A percentile compares a stretch with the other conserved stretches of the same genome.
Conservation (phyloP, 2,329 filamentous ascomycete species). For the Dactylellina parvicollis region DNA sequence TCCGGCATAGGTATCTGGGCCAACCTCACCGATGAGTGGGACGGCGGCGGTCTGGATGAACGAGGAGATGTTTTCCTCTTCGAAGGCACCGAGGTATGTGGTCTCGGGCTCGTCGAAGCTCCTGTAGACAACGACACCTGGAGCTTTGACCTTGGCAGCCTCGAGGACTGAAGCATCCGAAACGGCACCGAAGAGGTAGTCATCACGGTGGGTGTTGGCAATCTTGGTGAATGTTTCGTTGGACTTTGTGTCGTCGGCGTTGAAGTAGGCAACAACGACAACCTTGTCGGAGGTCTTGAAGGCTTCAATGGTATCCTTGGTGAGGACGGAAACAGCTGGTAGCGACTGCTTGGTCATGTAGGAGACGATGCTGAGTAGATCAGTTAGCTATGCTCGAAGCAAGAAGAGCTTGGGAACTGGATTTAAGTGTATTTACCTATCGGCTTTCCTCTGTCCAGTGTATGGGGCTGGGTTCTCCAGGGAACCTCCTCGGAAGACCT, state of each 20-base stretch:
- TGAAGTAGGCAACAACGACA: conserved; percentile 88
- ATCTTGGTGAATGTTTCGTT: conserved; percentile 83
- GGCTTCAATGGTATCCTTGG: conserved; percentile 83
- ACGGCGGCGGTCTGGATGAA: conserved; percentile 88
- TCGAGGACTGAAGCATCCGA: conserved; percentile 85
- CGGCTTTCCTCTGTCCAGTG: conserved; percentile 86
- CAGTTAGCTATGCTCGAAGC: not conserved
- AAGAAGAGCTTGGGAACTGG: not conserved
- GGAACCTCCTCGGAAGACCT: conserved; percentile 86
- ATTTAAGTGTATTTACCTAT: conserved; percentile 66
- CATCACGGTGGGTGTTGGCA: conserved; percentile 82
- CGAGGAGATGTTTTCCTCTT: conserved; percentile 78
- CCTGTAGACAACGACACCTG: conserved; percentile 94
- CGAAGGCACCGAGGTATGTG: conserved; percentile 82
- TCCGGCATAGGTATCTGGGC: conserved; percentile 91
- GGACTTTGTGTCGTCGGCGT: conserved; percentile 79
- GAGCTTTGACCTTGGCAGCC: conserved; percentile 87
- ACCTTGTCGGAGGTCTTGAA: conserved; percentile 99
- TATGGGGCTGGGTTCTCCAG: conserved; percentile 83
- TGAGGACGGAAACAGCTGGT: conserved; percentile 85
- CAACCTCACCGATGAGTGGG: conserved; percentile 92
- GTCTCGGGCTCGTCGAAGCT: conserved; percentile 96
- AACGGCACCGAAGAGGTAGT: conserved; percentile 89
- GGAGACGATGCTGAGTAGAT: conserved; percentile 69
- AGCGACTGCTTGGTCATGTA: conserved; percentile 99